Evolutionary conservation across 805 yeast species (phyloP).

Genomic region (Cyberlindnera veronae): DNA sequence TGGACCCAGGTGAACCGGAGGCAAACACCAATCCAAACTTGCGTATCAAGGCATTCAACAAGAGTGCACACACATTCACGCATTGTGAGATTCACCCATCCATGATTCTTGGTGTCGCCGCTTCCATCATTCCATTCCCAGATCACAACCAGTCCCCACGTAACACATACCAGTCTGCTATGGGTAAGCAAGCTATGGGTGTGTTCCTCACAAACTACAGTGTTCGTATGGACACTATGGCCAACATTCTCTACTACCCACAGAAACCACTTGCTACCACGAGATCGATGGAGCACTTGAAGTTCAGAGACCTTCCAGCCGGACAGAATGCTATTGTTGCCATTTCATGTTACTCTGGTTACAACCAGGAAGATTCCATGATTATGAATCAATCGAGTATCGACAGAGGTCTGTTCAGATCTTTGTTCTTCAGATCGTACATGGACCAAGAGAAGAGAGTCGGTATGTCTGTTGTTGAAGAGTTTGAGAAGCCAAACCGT

Average conservation of each 20-base stretch:
- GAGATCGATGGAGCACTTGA: slow-evolving; percentile 94
- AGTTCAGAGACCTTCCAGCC: slow-evolving; percentile 97
- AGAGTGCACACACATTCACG: slow-evolving; percentile 75
- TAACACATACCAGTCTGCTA: slow-evolving; percentile 98
- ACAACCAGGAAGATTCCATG: slow-evolving; percentile 99
- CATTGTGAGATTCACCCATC: slow-evolving; percentile 99
- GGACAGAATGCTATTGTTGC: slow-evolving; percentile 99
- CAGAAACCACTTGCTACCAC: slow-evolving; percentile 98
- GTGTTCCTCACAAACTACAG: slow-evolving; percentile 92
- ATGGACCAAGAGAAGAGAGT: slow-evolving; percentile 98
- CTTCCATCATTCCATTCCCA: slow-evolving; percentile 98
- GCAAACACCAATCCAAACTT: slow-evolving; percentile 49
- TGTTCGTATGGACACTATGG: slow-evolving; percentile 99
- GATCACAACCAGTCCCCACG: slow-evolving; percentile 99
- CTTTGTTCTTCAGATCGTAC: slow-evolving; percentile 92
- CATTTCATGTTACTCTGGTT: slow-evolving; percentile 96
- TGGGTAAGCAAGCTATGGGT: slow-evolving; percentile 99
- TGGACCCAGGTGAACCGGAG: slow-evolving; percentile 58
- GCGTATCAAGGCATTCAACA: slow-evolving; percentile 74
- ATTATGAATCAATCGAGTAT: slow-evolving; percentile 98
- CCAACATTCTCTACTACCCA: slow-evolving; percentile 94
- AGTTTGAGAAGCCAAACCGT: slow-evolving; percentile 94
- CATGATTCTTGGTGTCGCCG: slow-evolving; percentile 98
- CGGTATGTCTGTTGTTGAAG: slow-evolving; percentile 97
- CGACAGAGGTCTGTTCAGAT: slow-evolving; percentile 94